phyloP scores from a whole-genome alignment of 345 rosid genomes.

The Aurinia saxatilis region DNA sequence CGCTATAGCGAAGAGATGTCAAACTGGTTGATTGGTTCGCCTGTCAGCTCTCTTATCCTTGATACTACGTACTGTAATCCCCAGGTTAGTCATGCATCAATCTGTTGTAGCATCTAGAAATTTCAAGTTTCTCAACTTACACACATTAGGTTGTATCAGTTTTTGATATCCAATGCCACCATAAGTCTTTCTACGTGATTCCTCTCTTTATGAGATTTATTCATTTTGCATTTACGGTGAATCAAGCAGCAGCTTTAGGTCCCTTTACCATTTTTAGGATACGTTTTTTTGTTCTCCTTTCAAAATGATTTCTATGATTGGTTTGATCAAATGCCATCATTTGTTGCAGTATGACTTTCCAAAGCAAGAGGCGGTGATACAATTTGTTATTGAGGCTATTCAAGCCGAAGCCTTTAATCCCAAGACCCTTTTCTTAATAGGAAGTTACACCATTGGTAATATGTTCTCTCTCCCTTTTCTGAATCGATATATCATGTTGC shows the following conservation, averaged over 20 bases:
- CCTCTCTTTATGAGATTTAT: too few relatives aligned
- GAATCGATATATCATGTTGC: not conserved
- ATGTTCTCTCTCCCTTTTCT: not conserved
- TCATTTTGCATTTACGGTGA: too few relatives aligned
- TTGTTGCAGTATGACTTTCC: conserved; percentile 87
- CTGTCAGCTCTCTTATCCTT: conserved; percentile 72
- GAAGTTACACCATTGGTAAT: conserved; percentile 91
- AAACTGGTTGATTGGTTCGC: conserved; percentile 31
- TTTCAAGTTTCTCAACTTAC: not conserved
- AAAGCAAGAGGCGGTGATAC: conserved; percentile 84
- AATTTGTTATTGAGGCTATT: conserved; percentile 89
- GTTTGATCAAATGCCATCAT: not conserved
- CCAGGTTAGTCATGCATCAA: conserved; percentile 45
- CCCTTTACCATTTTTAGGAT: too few relatives aligned
- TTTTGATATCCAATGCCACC: too few relatives aligned
- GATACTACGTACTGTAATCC: conserved; percentile 97
- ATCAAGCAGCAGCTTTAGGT: not conserved
- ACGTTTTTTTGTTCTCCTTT: not conserved
- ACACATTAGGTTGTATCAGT: not conserved
- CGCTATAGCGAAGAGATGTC: conserved; percentile 64
- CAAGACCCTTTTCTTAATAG: conserved; percentile 77
- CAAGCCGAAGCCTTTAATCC: conserved; percentile 96
- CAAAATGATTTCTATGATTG: not conserved
- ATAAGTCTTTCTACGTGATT: too few relatives aligned
- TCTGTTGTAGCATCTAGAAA: not conserved